A percentile compares a stretch with the other conserved stretches of the same genome.
Evolutionary conservation across 2,329 filamentous ascomycete genomes (phyloP).

Genomic region (Alternaria atra): DNA sequence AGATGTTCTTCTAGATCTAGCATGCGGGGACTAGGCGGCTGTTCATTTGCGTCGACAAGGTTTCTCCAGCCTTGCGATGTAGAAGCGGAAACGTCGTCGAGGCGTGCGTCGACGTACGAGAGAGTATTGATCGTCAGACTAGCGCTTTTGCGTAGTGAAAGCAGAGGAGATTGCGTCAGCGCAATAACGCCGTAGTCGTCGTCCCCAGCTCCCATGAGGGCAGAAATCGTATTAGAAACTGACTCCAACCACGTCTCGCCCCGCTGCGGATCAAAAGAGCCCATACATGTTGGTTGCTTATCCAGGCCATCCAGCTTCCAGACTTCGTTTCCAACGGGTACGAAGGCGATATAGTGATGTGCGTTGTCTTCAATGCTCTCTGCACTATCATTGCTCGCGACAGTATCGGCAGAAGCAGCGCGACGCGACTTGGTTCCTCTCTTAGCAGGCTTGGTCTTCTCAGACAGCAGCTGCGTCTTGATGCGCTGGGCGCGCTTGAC

Average conservation of each 20-base stretch:
- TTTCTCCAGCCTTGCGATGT: conserved; percentile 54
- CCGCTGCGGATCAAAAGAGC: conserved; percentile 45
- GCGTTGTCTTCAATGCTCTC: conserved; percentile 66
- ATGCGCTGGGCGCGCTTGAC: conserved; percentile 53
- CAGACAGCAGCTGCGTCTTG: conserved; percentile 23
- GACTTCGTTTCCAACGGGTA: conserved; percentile 75
- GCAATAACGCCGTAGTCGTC: conserved; percentile 82
- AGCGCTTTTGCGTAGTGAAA: conserved; percentile 56
- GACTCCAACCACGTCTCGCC: conserved; percentile 71
- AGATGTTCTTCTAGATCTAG: conserved; percentile 31
- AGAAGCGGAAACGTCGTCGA: conserved; percentile 43
- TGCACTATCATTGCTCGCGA: conserved; percentile 51
- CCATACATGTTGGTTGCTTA: conserved; percentile 70
- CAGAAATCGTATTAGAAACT: conserved; percentile 70
- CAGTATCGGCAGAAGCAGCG: conserved; percentile 32
- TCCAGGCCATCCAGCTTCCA: conserved; percentile 93
- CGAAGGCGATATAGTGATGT: conserved; percentile 90
- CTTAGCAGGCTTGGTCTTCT: conserved; percentile 44
- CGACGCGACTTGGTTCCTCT: conserved; percentile 53
- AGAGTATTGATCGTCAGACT: conserved; percentile 58
- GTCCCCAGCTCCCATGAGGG: conserved; percentile 72
- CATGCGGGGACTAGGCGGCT: conserved; percentile 25
- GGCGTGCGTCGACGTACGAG: conserved; percentile 50
- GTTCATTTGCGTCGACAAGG: conserved; percentile 44
- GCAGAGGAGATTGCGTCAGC: conserved; percentile 72